Percentiles rank a stretch among this genome's conserved stretches.
Evolutionary conservation across 768 basidiomycete genomes (phyloP).

Genomic region (Favolaschia claudopus): DNA sequence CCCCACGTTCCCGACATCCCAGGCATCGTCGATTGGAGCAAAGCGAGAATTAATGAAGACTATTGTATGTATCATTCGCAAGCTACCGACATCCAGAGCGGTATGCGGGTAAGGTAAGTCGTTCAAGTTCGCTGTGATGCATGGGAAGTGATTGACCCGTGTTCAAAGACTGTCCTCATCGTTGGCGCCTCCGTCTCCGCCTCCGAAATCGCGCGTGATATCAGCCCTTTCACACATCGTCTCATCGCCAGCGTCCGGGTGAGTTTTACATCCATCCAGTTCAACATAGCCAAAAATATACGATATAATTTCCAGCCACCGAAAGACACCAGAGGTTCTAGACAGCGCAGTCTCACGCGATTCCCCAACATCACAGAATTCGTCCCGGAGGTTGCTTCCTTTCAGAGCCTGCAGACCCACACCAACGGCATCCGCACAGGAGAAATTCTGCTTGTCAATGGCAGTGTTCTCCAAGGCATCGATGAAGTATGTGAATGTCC

Average conservation of each 20-base stretch:
- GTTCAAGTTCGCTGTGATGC: not conserved
- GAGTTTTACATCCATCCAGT: not conserved
- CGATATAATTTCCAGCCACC: constrained; percentile 29
- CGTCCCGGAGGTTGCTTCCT: constrained; percentile 36
- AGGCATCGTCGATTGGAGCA: constrained; percentile 23
- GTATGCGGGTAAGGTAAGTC: constrained; percentile 29
- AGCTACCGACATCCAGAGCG: constrained; percentile 16
- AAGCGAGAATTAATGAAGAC: constrained; percentile 3
- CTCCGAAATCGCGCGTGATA: constrained; percentile 26
- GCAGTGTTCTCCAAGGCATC: constrained; percentile 34
- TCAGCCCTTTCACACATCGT: constrained; percentile 16
- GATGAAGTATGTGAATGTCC: constrained; percentile 24
- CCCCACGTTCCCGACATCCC: constrained; percentile 19
- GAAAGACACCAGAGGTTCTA: not conserved
- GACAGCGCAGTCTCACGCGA: constrained; percentile 28
- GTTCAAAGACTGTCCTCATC: constrained; percentile 20
- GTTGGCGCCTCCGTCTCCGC: constrained; percentile 24
- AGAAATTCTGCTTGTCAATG: constrained; percentile 36
- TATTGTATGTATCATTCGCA: constrained; percentile 17
- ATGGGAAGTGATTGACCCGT: not conserved
- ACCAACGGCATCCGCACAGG: constrained; percentile 31
- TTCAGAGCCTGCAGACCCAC: constrained; percentile 26
- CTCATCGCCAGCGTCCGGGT: constrained; percentile 27
- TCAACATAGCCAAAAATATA: not conserved
- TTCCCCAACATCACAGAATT: constrained; percentile 37